A percentile compares a stretch with the other conserved stretches of the same genome.
phyloP scores from a whole-genome alignment of 306 rosid species.

The Mucuna pruriens region DNA sequence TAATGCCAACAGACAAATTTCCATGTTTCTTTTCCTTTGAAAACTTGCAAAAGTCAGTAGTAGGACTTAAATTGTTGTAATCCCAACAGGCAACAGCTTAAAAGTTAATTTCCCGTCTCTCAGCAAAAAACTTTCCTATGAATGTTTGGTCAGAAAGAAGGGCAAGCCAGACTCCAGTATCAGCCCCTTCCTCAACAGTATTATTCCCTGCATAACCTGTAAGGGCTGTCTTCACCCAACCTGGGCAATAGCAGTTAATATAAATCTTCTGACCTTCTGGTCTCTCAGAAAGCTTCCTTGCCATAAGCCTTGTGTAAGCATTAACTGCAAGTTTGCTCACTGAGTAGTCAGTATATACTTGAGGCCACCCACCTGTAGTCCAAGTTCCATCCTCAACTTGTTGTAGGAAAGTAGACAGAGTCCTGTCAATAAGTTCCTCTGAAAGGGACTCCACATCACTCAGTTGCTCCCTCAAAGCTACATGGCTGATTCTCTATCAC shows the following conservation, averaged over 20 bases:
- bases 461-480: slow-evolving; percentile 69
- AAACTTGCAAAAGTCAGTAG: neutral
- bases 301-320: slow-evolving; percentile 78
- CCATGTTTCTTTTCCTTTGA: neutral
- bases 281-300: slow-evolving; percentile 56
- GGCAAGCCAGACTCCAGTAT: slow-evolving; percentile 95
- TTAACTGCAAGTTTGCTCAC: slow-evolving; percentile 89
- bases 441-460: slow-evolving; percentile 60
- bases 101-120: slow-evolving; percentile 86
- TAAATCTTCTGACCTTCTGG: slow-evolving; percentile 63
- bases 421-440: slow-evolving; percentile 65
- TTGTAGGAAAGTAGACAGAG: slow-evolving; percentile 62
- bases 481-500: slow-evolving; percentile 66
- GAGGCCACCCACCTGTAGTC: slow-evolving; percentile 93
- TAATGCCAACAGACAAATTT: slow-evolving; percentile 8
- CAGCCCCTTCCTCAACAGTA: slow-evolving; percentile 91
- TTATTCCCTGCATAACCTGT: slow-evolving; percentile 90
- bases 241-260: slow-evolving; percentile 45
- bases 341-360: slow-evolving; percentile 81
- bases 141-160: slow-evolving; percentile 71
- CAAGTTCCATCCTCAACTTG: slow-evolving; percentile 87
- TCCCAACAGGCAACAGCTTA: slow-evolving; percentile 18
- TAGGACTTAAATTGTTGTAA: neutral
- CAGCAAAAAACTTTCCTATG: slow-evolving; percentile 78
- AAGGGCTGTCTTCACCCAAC: slow-evolving; percentile 82